Conservation (phyloP, 2,329 filamentous ascomycete species). For the Stagonosporopsis rhizophila region DNA sequence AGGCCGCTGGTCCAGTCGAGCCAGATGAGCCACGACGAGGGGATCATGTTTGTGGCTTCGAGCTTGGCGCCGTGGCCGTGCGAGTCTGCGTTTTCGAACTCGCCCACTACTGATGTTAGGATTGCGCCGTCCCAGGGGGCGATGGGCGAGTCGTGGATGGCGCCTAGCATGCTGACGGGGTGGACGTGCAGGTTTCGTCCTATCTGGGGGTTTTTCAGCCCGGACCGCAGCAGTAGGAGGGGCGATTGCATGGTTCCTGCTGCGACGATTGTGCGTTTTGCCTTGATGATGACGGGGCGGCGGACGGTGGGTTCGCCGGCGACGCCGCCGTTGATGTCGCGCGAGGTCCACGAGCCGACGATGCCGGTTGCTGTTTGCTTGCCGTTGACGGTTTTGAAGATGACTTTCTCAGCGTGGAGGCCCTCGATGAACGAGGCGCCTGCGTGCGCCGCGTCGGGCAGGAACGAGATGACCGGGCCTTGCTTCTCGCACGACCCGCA, state of each 20-base stretch:
- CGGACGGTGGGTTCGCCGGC: conserved; percentile 60
- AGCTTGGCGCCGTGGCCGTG: conserved; percentile 83
- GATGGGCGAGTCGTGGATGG: conserved; percentile 73
- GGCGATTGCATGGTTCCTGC: conserved; percentile 80
- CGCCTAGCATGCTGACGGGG: conserved; percentile 66
- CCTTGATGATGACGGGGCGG: conserved; percentile 73
- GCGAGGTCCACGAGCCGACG: conserved; percentile 75
- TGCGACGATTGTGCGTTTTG: conserved; percentile 81
- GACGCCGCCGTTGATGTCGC: conserved; percentile 68
- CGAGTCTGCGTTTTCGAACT: conserved; percentile 82
- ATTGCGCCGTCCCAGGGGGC: conserved; percentile 73
- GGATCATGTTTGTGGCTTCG: conserved; percentile 78
- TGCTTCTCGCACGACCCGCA: conserved; percentile 75
- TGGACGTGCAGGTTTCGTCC: conserved; percentile 84
- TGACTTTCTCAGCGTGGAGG: conserved; percentile 72
- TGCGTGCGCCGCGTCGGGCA: conserved; percentile 78
- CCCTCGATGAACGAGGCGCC: conserved; percentile 87
- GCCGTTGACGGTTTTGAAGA: conserved; percentile 67
- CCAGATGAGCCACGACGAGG: conserved; percentile 67
- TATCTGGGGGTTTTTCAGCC: conserved; percentile 80
- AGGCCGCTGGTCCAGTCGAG: conserved; percentile 73
- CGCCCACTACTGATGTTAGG: conserved; percentile 77
- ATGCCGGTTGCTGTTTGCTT: conserved; percentile 72
- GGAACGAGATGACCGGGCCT: conserved; percentile 76
- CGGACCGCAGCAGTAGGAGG: conserved; percentile 76